phyloP scores from a whole-genome alignment of 140 eudicot genomes.

The Flaveria floridana region DNA sequence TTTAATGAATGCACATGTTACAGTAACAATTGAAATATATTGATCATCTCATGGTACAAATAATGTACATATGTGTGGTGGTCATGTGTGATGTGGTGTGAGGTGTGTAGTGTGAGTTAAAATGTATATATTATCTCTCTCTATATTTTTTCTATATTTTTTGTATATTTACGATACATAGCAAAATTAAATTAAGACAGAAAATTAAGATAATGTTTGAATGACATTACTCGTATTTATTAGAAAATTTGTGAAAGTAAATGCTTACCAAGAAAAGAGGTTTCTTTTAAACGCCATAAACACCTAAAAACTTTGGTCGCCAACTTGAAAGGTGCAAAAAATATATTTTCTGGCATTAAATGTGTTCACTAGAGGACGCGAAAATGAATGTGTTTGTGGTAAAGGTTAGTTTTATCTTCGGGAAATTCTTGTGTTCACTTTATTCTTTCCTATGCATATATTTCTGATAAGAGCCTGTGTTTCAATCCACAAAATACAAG shows the following conservation, averaged over 20 bases:
- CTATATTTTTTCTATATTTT: no score
- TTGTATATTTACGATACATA: no score
- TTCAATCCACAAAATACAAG: background rate
- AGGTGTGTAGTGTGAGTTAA: no score
- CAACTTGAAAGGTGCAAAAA: conserved; percentile 1
- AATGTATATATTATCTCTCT: no score
- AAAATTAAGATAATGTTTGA: background rate
- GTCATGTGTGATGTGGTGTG: background rate
- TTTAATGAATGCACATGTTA: conserved; percentile 14
- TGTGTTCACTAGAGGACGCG: conserved; percentile 1
- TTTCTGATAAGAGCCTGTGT: background rate
- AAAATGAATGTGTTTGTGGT: background rate
- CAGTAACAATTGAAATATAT: background rate
- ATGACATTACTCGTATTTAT: conserved; percentile 12
- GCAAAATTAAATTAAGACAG: background rate
- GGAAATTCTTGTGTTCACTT: background rate
- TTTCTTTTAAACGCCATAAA: conserved; percentile 20
- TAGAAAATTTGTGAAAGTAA: background rate
- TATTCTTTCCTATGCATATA: background rate
- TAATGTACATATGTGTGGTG: background rate
- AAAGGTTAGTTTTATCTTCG: background rate
- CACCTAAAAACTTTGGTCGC: conserved; percentile 20
- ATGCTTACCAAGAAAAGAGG: conserved; percentile 23
- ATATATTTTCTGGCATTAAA: conserved; percentile 24
- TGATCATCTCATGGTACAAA: background rate